Base-by-base conservation (phyloP, 495 filamentous ascomycete species). In the Pseudomonodictys pantanalensis region DNA sequence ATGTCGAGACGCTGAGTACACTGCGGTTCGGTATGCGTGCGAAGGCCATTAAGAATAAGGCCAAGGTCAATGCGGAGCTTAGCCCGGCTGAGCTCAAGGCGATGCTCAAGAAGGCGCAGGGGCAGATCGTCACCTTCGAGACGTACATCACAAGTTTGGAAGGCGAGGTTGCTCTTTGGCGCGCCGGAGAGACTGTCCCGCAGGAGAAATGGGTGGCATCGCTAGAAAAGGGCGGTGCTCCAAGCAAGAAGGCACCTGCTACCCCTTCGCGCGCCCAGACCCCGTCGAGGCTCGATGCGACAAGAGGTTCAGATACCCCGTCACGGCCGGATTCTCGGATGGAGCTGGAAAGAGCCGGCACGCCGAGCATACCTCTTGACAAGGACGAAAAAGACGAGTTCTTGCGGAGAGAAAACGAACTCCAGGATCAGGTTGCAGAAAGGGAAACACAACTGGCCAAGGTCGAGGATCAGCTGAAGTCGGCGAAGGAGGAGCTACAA, bases 41-140 rank as follows among this genome's bases (percentile, higher is more conserved):
- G 38, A 98, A 98, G 80, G 86, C 91, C 0, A 98, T 98, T 75
- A 97, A 98, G 86, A 97, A 98, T 77, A 97, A 97, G 79, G 93
- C 93, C 69, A 97, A 97, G 89, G 86, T 98, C 78, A 98, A 98
- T 71, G 92, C 91, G 39, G 93, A 98, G 71, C 81, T 97, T 62
- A 97, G 92, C 69, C 93, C 93, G 10, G 84, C 89, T 6, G 95
- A 98, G 71, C 80, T 98, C 78, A 97, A 97, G 77, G 79, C 84
- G 53, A 79, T 95, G 68, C 81, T 98, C 66, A 90, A 86, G 72
- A 96, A 95, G 75, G 89, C 91, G 23, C 92, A 96, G 72, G 83
- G 78, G 32, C 92, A 97, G 73, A 86, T 92, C 56, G 88, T 88
- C 15, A 92, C 81, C 25, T 97, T 91, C 72, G 87, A 96, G 69